A percentile compares a stretch with the other conserved stretches of the same genome.
These are phyloP conservation scores for Magnolia sinica DNA, from an alignment of 164 flowering plant genomes.

Conservation along the genomic window DNA sequence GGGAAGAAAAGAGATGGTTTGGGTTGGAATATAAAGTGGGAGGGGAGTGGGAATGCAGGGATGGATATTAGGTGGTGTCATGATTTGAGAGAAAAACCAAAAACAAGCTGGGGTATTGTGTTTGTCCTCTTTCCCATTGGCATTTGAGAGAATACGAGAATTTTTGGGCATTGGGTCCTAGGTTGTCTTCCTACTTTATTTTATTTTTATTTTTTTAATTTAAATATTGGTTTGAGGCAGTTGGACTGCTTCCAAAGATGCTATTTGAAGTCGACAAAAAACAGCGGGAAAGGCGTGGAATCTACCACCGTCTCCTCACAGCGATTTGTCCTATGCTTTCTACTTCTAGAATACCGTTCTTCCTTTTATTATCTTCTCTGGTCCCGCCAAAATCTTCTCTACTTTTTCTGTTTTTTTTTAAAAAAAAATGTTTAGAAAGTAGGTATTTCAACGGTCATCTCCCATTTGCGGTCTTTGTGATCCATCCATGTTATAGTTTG, in stretches of 20 bases:
- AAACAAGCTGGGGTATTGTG: not conserved
- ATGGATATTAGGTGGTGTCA: not conserved
- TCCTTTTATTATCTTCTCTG: not conserved
- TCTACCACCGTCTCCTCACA: conserved; percentile 5
- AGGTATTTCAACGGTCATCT: not conserved
- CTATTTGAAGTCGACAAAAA: conserved; percentile 14
- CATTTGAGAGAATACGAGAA: not conserved
- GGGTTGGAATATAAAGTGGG: not conserved
- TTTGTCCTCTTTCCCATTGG: not conserved
- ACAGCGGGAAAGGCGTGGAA: conserved; percentile 7
- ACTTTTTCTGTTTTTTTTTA: no score
- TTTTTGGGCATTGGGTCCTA: not conserved
- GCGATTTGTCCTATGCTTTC: conserved; percentile 3
- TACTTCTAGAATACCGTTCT: conserved; percentile 4
- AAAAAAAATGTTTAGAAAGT: not conserved
- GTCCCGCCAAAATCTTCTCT: not conserved
- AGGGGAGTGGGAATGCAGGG: no score
- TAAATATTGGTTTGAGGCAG: not conserved
- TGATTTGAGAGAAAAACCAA: not conserved
- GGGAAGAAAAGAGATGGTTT: not conserved
- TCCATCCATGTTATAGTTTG: no score
- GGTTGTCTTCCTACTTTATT: not conserved
- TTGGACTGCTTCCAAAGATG: conserved; percentile 8
- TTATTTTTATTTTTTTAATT: not conserved
- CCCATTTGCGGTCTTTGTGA: no score